Evolutionary conservation across 345 rosid species (phyloP).

Genomic region (Eucalyptus pauciflora): DNA sequence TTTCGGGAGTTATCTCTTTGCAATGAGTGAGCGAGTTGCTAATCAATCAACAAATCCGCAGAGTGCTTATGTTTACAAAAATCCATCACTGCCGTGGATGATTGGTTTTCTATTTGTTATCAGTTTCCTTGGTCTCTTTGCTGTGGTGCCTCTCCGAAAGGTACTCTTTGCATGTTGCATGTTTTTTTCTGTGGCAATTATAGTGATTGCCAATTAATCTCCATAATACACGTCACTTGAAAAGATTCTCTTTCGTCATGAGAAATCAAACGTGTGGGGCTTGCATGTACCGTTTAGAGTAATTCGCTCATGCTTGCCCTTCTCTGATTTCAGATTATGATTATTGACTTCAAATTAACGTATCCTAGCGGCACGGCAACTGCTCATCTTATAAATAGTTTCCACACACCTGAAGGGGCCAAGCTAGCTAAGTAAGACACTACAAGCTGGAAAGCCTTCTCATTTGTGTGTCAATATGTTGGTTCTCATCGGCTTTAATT

Average conservation of each 20-base stretch:
- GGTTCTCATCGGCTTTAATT: no score
- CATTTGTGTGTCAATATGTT: no score
- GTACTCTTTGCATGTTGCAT: neutral
- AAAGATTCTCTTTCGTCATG: neutral
- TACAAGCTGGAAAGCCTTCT: neutral
- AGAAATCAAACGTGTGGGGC: neutral
- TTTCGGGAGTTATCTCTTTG: constrained; percentile 2
- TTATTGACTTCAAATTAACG: constrained; percentile 3
- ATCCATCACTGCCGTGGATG: constrained; percentile 3
- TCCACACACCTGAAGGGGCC: constrained; percentile 11
- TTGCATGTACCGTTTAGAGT: neutral
- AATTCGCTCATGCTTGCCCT: neutral
- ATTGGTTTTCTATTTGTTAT: constrained; percentile 7
- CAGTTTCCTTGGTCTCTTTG: constrained; percentile 13
- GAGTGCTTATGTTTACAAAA: neutral
- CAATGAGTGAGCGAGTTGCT: neutral
- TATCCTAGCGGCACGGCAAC: constrained; percentile 13
- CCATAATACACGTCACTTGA: neutral
- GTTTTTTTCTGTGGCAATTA: neutral
- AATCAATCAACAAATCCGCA: neutral
- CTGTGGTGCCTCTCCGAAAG: constrained; percentile 12
- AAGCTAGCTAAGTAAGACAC: constrained; percentile 6
- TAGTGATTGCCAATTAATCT: neutral
- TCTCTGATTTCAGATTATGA: constrained; percentile 2
- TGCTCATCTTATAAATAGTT: constrained; percentile 10